phyloP scores from a whole-genome alignment of 441 rosid genomes.

The Raphanus hybrid region DNA sequence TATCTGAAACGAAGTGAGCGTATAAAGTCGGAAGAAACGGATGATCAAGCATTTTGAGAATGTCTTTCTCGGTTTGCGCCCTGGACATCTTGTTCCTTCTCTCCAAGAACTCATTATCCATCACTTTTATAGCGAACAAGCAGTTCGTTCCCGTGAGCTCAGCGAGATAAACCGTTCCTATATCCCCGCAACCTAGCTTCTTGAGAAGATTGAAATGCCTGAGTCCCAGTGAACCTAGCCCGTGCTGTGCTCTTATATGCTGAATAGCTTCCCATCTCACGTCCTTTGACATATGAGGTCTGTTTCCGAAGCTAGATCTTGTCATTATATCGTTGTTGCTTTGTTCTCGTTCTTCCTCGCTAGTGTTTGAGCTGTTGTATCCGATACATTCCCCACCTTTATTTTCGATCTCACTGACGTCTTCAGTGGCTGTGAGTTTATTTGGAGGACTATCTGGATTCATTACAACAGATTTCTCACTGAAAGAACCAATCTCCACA shows the following conservation, averaged over 20 bases:
- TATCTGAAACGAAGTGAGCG: conserved; percentile 84
- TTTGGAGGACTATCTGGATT: conserved; percentile 53
- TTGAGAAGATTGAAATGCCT: conserved; percentile 84
- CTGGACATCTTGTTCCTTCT: conserved; percentile 93
- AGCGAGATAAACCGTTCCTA: conserved; percentile 95
- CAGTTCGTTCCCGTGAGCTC: conserved; percentile 80
- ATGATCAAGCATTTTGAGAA: conserved; percentile 88
- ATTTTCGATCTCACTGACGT: conserved; percentile 52
- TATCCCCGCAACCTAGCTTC: conserved; percentile 97
- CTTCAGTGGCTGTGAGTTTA: conserved; percentile 40
- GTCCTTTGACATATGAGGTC: conserved; percentile 98
- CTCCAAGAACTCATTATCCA: conserved; percentile 96
- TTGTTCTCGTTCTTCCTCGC: conserved; percentile 68
- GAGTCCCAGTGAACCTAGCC: conserved; percentile 69
- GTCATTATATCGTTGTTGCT: conserved; percentile 47
- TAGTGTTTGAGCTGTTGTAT: conserved; percentile 81
- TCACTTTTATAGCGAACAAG: conserved; percentile 92
- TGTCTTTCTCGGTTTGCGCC: conserved; percentile 95
- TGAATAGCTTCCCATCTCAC: conserved; percentile 90
- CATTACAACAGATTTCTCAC: conserved; percentile 45
- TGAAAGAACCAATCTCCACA: conserved; percentile 46
- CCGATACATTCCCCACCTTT: conserved; percentile 78
- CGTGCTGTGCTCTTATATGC: conserved; percentile 62
- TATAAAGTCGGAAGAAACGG: conserved; percentile 95
- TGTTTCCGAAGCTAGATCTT: conserved; percentile 84